Evolutionary conservation across 1,284 basidiomycete genomes (phyloP), one percentile per base, ranked within the genome.

Genomic region (Pulveroboletus sp.): DNA sequence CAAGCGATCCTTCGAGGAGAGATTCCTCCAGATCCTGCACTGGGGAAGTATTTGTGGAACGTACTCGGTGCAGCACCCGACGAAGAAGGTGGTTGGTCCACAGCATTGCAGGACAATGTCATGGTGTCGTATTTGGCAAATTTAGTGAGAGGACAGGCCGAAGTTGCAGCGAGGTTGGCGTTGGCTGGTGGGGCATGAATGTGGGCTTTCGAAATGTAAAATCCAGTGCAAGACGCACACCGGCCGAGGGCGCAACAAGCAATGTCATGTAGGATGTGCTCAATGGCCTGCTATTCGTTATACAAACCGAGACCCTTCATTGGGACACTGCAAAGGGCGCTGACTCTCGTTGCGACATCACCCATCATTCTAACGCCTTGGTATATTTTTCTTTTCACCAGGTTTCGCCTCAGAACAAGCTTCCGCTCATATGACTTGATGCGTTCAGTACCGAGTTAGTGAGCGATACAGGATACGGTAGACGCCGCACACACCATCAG

Each of bases 121-220:
- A 96, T 95, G 87, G 86, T 98, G 54, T 92, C 93, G 45, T 99
- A 98, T 78, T 81, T 99, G 63, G 90, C 94, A 47, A 98, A 94
- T 73, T 82, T 99, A 62, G 90, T 98, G 53, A 85, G 94, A 63
- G 89, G 93, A 58, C 96, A 99, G 78, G 91, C 93, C 53, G 95
- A 98, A 74, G 86, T 98, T 43, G 92, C 94, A 5, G 85, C 93
- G 46, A 83, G 96, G 65, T 79, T 99, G 69, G 90, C 92, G 52
- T 81, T 99, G 57, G 82, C 93, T 67, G 45, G 62, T 70, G 51
- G 71, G 68, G 54, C 72, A 68, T 72, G 49, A 67, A 32, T 12
- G 26, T 44, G 35, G 21, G 46, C 6, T 9, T 29, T 32, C 17
- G 40, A 56, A 52, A 46, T 43, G 48, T 55, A 60, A 55, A 21